A percentile compares a stretch with the other conserved stretches of the same genome.
These are phyloP conservation scores for Fusarium buharicum DNA, from an alignment of 2,329 filamentous ascomycete genomes.

Conservation along the genomic window DNA sequence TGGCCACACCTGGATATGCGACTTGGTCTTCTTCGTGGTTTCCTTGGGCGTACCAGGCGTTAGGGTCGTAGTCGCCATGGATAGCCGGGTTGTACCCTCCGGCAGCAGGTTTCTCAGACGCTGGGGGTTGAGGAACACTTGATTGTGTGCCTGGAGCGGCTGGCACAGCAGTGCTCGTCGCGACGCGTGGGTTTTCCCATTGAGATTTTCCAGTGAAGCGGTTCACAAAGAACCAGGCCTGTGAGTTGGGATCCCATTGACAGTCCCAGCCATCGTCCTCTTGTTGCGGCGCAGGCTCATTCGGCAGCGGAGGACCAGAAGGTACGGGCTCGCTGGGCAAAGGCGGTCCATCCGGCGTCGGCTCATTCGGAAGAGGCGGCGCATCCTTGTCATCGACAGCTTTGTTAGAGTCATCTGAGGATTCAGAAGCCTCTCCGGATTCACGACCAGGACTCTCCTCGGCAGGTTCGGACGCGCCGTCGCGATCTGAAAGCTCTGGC, in stretches of 20 bases:
- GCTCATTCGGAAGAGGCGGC: conserved; percentile 53
- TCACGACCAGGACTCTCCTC: conserved; percentile 32
- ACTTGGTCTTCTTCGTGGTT: conserved; percentile 51
- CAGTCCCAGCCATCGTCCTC: conserved; percentile 83
- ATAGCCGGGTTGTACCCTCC: conserved; percentile 95
- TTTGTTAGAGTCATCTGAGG: conserved; percentile 12
- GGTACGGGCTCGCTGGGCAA: conserved; percentile 48
- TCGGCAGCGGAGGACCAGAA: conserved; percentile 54
- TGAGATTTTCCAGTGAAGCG: conserved; percentile 78
- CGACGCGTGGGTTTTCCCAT: conserved; percentile 87
- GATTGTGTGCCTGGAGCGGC: conserved; percentile 43
- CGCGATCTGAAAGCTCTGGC: conserved; percentile 18
- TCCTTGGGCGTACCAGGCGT: conserved; percentile 87
- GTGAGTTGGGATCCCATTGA: conserved; percentile 75
- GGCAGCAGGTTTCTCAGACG: conserved; percentile 57
- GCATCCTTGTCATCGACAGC: conserved; percentile 36
- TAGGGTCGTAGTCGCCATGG: conserved; percentile 95
- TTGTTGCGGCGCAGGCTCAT: conserved; percentile 59
- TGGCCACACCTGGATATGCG: conserved; percentile 41
- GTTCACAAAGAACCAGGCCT: conserved; percentile 87
- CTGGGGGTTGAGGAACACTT: conserved; percentile 46
- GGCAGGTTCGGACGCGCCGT: conserved; percentile 26
- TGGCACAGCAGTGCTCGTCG: conserved; percentile 54
- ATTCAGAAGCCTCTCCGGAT: conserved; percentile 41
- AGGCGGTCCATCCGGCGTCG: conserved; percentile 46